Evolutionary conservation across 2,329 filamentous ascomycete species (phyloP), one percentile per base, ranked within the genome.

Genomic region (Pseudogymnoascus sp.): DNA sequence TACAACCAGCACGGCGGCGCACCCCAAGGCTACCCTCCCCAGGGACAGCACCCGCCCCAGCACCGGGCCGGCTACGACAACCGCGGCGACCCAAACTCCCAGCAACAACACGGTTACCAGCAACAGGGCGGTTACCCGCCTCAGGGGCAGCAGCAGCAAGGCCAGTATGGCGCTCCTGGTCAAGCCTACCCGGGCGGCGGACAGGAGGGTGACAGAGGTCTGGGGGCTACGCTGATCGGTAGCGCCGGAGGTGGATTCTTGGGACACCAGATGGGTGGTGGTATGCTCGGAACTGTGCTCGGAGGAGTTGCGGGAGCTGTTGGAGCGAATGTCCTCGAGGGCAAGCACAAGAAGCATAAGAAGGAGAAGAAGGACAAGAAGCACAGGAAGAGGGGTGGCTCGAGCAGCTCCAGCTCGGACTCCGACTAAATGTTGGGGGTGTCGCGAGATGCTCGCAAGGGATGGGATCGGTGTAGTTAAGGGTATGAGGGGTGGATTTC

Each of bases 251-350:
- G 83, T 38, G 83, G 79, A 0, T 80, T 81, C 63, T 63, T 83
- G 0, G 83, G 79, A 0, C 79, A 84, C 69, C 80, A 85, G 71
- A 70, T 82, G 9, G 82, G 83, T 18, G 81, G 81, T 61, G 81
- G 82, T 5, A 74, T 79, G 58, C 69, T 86, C 37, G 81, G 81
- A 23, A 81, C 83, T 1, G 67, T 84, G 5, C 76, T 80, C 1
- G 83, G 83, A 0, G 74, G 78, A 6, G 76, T 83, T 1, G 80
- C 79, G 9, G 84, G 84, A 23, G 83, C 82, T 0, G 76, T 84
- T 11, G 80, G 79, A 2, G 83, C 83, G 6, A 85, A 85, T 66
- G 73, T 79, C 16, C 69, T 84, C 38, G 79, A 80, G 69, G 68
- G 77, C 61, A 78, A 79, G 62, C 41, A 78, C 6, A 73, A 77